Conservation (phyloP, 768 basidiomycete species). For the Gautieria morchelliformis region DNA sequence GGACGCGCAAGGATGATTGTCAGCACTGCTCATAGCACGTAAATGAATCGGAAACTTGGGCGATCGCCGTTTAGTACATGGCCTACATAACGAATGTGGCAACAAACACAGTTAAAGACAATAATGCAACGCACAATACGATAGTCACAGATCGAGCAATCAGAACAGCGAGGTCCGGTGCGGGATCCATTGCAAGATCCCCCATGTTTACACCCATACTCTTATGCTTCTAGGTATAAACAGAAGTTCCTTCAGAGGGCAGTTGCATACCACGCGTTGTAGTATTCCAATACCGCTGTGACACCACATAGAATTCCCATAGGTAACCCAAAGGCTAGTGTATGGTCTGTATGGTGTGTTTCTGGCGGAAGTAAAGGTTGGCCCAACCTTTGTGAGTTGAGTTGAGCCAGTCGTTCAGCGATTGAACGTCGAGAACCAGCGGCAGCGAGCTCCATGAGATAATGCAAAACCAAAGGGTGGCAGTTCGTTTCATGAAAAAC, state of each 20-base stretch:
- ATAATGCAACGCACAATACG: too few species aligned
- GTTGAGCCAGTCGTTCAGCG: not conserved
- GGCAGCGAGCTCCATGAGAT: not conserved
- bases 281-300: conserved; percentile 24
- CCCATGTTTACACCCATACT: conserved; percentile 28
- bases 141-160: conserved; percentile 26
- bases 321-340: conserved; percentile 20
- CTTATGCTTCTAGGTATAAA: conserved; percentile 34
- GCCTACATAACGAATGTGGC: too few species aligned
- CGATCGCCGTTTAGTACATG: too few species aligned
- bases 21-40: conserved; percentile 35
- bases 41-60: conserved; percentile 28
- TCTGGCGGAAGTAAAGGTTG: not conserved
- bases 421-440: too few species aligned
- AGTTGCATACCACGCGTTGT: conserved; percentile 24
- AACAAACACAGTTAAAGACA: too few species aligned
- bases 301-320: conserved; percentile 53
- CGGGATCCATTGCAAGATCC: conserved; percentile 59
- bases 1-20: conserved; percentile 34
- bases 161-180: conserved; percentile 53
- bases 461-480: not conserved
- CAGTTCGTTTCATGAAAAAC: not conserved
- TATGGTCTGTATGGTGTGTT: too few species aligned
- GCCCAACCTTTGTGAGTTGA: not conserved
- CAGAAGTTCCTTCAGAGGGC: conserved; percentile 42